These are phyloP conservation scores for Sugiyamaella chiloensis DNA, from an alignment of 805 yeast genomes.

Conservation along the genomic window DNA sequence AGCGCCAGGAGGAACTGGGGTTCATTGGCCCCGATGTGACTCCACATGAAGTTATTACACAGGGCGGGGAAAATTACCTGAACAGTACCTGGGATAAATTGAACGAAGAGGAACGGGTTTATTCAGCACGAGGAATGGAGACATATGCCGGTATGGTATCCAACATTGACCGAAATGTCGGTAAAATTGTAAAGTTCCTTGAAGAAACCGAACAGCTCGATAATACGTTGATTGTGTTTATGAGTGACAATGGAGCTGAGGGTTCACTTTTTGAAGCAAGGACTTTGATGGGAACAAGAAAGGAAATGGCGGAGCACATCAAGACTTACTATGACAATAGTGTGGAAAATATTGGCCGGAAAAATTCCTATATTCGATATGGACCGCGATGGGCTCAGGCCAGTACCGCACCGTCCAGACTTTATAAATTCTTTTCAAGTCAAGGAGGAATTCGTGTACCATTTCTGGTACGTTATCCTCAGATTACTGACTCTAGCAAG, in stretches of 20 bases:
- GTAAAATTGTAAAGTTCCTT: constrained; percentile 44
- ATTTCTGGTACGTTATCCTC: constrained; percentile 46
- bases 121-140: constrained; percentile 48
- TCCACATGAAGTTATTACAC: constrained; percentile 36
- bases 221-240: constrained; percentile 52
- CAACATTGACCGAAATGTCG: constrained; percentile 48
- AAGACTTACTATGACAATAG: constrained; percentile 40
- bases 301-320: constrained; percentile 32
- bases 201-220: constrained; percentile 46
- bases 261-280: constrained; percentile 56
- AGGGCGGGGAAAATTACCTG: constrained; percentile 29
- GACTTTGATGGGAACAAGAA: constrained; percentile 37
- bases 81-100: constrained; percentile 43
- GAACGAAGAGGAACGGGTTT: constrained; percentile 35
- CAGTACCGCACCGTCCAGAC: constrained; percentile 55
- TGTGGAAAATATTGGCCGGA: constrained; percentile 46
- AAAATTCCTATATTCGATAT: constrained; percentile 48
- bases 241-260: constrained; percentile 65
- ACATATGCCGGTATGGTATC: constrained; percentile 63
- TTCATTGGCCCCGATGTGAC: constrained; percentile 40
- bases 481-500: constrained; percentile 23
- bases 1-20: constrained; percentile 42
- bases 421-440: constrained; percentile 55
- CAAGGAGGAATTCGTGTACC: constrained; percentile 63
- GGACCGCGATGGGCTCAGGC: constrained; percentile 63